Evolutionary conservation across 768 basidiomycete species (phyloP).

Genomic region (Lenzites betulinus): DNA sequence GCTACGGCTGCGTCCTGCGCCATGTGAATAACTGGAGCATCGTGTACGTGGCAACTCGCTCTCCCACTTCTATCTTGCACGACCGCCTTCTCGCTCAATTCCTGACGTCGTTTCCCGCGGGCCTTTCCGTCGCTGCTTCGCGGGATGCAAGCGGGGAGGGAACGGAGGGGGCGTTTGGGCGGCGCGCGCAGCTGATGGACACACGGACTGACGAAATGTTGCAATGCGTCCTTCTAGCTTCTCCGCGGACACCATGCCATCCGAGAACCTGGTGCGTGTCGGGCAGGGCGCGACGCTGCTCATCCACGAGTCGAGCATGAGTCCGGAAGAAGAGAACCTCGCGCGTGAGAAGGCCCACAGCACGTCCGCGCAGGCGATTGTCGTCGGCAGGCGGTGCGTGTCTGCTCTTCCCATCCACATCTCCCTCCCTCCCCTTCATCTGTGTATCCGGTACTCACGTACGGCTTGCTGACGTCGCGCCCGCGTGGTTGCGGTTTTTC

Average conservation of each 20-base stretch:
- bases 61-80: not conserved
- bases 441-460: not conserved
- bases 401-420: not conserved
- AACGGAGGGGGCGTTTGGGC: not conserved
- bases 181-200: not conserved
- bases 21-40: conserved; percentile 78
- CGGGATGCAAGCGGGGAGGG: not conserved
- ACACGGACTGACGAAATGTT: conserved; percentile 14
- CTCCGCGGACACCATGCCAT: conserved; percentile 89
- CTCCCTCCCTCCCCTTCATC: not conserved
- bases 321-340: conserved; percentile 75
- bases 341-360: conserved; percentile 82
- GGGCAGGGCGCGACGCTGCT: conserved; percentile 75
- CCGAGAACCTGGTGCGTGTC: conserved; percentile 61
- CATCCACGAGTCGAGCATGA: conserved; percentile 95
- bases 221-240: conserved; percentile 55
- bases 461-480: not conserved
- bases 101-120: not conserved
- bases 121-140: not conserved
- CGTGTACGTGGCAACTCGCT: conserved; percentile 48
- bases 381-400: conserved; percentile 67
- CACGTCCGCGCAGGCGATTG: conserved; percentile 87
- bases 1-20: conserved; percentile 70
- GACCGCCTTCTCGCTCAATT: not conserved
- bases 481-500: not conserved